Evolutionary conservation across 2,329 filamentous ascomycete species (phyloP).

Genomic region (Septoria linicola): DNA sequence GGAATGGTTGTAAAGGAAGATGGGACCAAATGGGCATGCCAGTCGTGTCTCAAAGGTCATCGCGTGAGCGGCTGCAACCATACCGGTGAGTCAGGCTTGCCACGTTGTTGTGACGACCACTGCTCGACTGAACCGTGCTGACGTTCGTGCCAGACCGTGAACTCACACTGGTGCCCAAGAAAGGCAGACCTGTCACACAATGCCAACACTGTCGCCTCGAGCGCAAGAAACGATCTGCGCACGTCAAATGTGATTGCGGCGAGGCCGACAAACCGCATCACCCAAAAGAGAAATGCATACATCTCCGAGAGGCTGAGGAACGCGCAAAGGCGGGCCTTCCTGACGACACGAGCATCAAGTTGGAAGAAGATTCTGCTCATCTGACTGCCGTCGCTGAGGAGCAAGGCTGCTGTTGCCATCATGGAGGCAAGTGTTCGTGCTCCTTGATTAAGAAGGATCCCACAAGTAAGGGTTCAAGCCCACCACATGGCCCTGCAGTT

Average conservation of each 20-base stretch:
- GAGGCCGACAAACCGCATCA: slow-evolving; percentile 70
- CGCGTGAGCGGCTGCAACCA: slow-evolving; percentile 99
- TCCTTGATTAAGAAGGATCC: slow-evolving; percentile 57
- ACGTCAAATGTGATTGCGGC: slow-evolving; percentile 95
- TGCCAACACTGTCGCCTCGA: slow-evolving; percentile 94
- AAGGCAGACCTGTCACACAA: slow-evolving; percentile 95
- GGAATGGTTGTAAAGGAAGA: slow-evolving; percentile 51
- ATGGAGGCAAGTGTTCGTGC: slow-evolving; percentile 61
- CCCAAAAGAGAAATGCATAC: slow-evolving; percentile 49
- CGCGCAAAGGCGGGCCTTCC: slow-evolving; percentile 34
- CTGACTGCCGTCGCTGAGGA: slow-evolving; percentile 39
- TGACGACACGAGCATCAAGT: slow-evolving; percentile 27
- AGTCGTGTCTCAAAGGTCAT: slow-evolving; percentile 96
- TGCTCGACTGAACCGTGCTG: neutral
- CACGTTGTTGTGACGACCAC: neutral
- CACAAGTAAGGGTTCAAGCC: slow-evolving; percentile 30
- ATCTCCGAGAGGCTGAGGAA: slow-evolving; percentile 41
- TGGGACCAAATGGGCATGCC: slow-evolving; percentile 97
- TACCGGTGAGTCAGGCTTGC: slow-evolving; percentile 64
- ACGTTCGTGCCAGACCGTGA: slow-evolving; percentile 66
- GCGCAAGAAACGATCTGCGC: slow-evolving; percentile 92
- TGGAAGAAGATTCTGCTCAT: slow-evolving; percentile 28
- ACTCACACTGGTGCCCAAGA: slow-evolving; percentile 93
- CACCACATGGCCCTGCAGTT: slow-evolving; percentile 44
- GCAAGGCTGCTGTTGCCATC: slow-evolving; percentile 53